phyloP scores from a whole-genome alignment of 169 alveolate species.

The Toxoplasma gondii region DNA sequence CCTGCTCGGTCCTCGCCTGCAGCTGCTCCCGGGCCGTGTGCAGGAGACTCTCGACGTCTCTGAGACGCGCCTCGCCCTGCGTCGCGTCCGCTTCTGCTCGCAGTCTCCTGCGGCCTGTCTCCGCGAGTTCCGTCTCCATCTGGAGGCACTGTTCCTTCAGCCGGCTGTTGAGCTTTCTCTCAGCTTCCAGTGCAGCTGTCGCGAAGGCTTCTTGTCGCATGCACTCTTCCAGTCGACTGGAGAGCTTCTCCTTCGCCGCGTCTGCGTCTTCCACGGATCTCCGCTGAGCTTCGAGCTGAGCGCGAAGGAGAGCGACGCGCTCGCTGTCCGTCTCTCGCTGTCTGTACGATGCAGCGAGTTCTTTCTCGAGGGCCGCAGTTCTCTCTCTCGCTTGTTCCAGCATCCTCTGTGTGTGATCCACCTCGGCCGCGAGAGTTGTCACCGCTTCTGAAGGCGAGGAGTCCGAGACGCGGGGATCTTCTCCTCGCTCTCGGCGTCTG shows the following conservation, averaged over 20 bases:
- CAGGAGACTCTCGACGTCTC: not conserved
- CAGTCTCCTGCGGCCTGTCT: not conserved
- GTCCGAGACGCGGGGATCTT: not conserved
- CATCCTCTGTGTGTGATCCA: not conserved
- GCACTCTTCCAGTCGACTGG: not conserved
- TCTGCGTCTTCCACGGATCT: not conserved
- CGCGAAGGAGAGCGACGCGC: not conserved
- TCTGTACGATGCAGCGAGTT: not conserved
- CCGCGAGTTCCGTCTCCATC: conserved; percentile 1
- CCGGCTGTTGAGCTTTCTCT: not conserved
- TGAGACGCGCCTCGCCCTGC: not conserved
- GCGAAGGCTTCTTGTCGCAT: not conserved
- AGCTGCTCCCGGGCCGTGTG: not conserved
- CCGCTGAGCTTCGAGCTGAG: not conserved
- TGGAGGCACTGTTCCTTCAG: conserved; percentile 2
- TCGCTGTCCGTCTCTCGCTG: not conserved
- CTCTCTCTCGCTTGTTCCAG: not conserved
- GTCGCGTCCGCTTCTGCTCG: not conserved
- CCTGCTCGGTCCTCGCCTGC: not conserved
- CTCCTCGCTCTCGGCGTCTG: not conserved
- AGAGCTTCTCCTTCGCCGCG: not conserved
- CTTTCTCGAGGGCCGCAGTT: not conserved
- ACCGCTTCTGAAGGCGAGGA: not conserved
- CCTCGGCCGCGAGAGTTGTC: not conserved
- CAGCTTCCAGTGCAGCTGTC: not conserved